Conservation (phyloP, 83 land plant species). For the Picea abies region DNA sequence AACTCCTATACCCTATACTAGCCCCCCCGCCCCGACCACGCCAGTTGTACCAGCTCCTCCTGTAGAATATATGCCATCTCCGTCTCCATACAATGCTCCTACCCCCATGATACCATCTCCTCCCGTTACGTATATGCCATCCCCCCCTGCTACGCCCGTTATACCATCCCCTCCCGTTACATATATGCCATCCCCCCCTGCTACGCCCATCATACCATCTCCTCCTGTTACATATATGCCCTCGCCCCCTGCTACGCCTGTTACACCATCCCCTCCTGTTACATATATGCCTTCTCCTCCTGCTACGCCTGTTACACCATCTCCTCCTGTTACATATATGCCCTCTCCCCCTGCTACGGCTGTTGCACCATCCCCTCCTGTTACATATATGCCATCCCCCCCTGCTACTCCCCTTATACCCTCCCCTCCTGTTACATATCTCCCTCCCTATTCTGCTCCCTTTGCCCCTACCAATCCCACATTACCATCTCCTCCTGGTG, state of each 20-base stretch:
- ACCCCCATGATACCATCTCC: not conserved
- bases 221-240: not conserved
- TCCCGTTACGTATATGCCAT: not conserved
- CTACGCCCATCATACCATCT: not conserved
- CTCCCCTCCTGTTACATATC: not conserved
- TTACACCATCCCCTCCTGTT: conserved; percentile 14
- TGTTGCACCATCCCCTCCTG: not conserved
- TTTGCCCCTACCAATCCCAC: not conserved
- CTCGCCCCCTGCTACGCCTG: conserved; percentile 1
- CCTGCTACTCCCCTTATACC: conserved; percentile 18
- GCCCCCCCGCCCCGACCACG: too few species aligned
- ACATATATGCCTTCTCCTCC: not conserved
- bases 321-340: not conserved
- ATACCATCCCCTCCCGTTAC: not conserved
- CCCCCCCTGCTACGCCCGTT: not conserved
- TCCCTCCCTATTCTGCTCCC: not conserved
- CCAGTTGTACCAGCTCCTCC: too few species aligned
- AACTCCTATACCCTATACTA: too few species aligned
- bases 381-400: not conserved
- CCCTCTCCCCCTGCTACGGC: not conserved
- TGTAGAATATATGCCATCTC: too few species aligned
- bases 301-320: not conserved
- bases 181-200: not conserved
- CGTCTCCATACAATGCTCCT: too few species aligned
- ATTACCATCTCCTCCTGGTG: not conserved